These are phyloP conservation scores for Aspergillus alliaceus DNA, from an alignment of 2,329 filamentous ascomycete genomes.

Conservation along the genomic window DNA sequence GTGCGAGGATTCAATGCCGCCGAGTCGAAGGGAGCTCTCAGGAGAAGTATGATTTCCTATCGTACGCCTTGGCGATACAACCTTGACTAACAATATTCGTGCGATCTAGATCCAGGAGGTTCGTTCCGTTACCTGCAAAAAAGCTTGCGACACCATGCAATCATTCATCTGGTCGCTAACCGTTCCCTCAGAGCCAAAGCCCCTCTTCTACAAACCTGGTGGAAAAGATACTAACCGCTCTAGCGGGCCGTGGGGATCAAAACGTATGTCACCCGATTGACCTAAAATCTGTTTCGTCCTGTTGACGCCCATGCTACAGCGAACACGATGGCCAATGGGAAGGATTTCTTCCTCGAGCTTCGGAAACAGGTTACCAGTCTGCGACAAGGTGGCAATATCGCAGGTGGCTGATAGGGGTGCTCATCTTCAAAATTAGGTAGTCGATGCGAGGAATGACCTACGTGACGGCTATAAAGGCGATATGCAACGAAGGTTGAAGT, in stretches of 20 bases:
- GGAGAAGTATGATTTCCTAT: conserved; percentile 32
- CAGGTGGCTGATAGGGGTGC: conserved; percentile 32
- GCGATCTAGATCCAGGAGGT: conserved; percentile 33
- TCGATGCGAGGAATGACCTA: conserved; percentile 3
- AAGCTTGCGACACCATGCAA: neutral
- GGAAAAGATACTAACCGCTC: conserved; percentile 38
- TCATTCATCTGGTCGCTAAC: neutral
- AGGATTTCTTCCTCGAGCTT: conserved; percentile 52
- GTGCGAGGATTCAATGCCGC: conserved; percentile 45
- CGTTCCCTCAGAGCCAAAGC: conserved; percentile 29
- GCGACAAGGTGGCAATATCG: conserved; percentile 35
- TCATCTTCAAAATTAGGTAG: neutral
- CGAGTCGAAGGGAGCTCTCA: conserved; percentile 43
- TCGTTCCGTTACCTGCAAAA: conserved; percentile 1
- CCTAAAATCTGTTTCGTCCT: neutral
- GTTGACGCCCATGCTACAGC: conserved; percentile 31
- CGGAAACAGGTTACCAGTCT: conserved; percentile 47
- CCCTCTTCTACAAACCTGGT: conserved; percentile 39
- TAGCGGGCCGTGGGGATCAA: conserved; percentile 45
- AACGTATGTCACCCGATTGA: conserved; percentile 35
- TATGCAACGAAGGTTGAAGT: neutral
- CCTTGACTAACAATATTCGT: neutral
- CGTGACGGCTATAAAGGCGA: neutral
- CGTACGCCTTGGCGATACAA: neutral
- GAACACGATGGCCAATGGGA: conserved; percentile 49